Evolutionary conservation across 352 stramenopile genomes (phyloP), one percentile per base, ranked within the genome.

Genomic region (Phytopythium aichiense): DNA sequence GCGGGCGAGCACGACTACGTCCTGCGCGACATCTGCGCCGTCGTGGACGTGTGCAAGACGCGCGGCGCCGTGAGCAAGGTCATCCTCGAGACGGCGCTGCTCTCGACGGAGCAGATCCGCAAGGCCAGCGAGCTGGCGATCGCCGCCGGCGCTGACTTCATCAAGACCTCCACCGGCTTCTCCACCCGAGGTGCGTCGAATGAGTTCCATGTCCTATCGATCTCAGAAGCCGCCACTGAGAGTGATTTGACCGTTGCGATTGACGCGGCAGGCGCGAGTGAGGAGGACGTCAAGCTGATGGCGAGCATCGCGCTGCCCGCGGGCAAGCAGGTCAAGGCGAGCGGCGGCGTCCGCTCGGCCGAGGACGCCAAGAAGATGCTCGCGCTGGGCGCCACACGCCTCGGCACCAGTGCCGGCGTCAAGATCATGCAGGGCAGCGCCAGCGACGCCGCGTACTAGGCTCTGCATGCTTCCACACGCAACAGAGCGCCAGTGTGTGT

Each of bases 151-250:
- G 79, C 82, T 31, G 84, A 96, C 58, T 96, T 95, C 53, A 90
- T 96, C 68, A 95, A 95, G 73, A 96, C 87, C 11, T 94, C 84
- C 20, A 96, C 86, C 15, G 86, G 86, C 11, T 95, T 94, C 66
- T 90, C 79, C 48, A 89, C 80, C n/a, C 77, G 84, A n/a, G 79
- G 77, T 83, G 38, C 30, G 67, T 70, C 28, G 28, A 2, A 31
- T 31, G 28, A 31, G 3, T 31, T 5, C 28, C 28, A 31, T 31
- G 28, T 31, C 28, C 28, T 31, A 5, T 31, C 28, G 4, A 31
- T 7, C 4, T 7, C 28, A 5, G 4, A 31, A 31, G 28, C 0
- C 28, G 48, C n/a, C 23, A 58, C 8, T 30, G 49, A n/a, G 43
- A 28, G 12, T 23, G 22, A 2, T 9, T 25, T 7, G 42, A 23